phyloP scores from a whole-genome alignment of 2,329 filamentous ascomycete genomes.

The Trichoderma oligosporum region DNA sequence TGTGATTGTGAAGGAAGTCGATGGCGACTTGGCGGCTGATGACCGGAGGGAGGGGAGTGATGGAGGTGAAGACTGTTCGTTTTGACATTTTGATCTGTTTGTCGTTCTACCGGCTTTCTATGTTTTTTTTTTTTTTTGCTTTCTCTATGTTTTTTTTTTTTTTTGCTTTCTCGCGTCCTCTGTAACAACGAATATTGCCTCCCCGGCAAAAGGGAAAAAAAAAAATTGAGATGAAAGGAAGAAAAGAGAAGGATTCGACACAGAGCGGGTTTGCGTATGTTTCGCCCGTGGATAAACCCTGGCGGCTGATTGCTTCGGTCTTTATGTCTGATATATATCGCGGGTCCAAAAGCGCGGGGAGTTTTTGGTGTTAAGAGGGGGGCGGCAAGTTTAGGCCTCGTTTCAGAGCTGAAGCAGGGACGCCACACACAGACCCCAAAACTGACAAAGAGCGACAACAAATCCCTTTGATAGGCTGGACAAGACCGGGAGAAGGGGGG shows the following conservation, averaged over 20 bases:
- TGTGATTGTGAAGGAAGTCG: conserved; percentile 71
- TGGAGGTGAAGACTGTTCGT: conserved; percentile 68
- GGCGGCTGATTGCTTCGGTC: conserved; percentile 1
- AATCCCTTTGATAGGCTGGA: not conserved
- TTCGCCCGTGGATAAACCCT: not conserved
- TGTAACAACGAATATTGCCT: not conserved
- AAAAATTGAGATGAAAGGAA: not conserved
- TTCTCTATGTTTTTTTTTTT: not conserved
- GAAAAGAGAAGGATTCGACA: not conserved
- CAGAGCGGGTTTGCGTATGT: not conserved
- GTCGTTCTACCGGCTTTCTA: not conserved
- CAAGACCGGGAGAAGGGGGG: not conserved
- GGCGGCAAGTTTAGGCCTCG: not conserved
- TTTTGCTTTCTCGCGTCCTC: not conserved
- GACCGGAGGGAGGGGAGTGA: conserved; percentile 69
- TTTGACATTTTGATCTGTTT: conserved; percentile 58
- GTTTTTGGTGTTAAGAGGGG: not conserved
- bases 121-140: not conserved
- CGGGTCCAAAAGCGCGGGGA: conserved; percentile 7
- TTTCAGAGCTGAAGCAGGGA: conserved; percentile 18
- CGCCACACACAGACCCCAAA: not conserved
- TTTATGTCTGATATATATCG: conserved; percentile 16
- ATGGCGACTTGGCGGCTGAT: conserved; percentile 69
- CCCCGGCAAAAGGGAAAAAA: not conserved
- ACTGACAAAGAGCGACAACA: not conserved